Evolutionary conservation across 2,329 filamentous ascomycete species (phyloP).

Genomic region (Botryosphaeria dothidea): DNA sequence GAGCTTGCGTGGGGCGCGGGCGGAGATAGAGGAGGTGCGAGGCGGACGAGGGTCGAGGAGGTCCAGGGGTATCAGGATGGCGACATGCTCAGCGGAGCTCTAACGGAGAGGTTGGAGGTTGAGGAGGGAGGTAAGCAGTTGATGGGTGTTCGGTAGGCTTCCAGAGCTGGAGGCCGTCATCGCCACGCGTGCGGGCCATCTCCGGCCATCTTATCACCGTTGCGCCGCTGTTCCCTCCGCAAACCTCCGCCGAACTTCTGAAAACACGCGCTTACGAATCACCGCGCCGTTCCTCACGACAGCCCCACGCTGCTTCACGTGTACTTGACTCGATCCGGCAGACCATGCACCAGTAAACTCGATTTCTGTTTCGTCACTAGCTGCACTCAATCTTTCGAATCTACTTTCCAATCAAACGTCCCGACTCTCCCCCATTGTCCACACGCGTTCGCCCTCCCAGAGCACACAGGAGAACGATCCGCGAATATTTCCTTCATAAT

Average conservation of each 20-base stretch:
- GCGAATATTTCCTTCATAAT: too few relatives aligned
- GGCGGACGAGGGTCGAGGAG: too few relatives aligned
- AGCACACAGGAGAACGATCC: too few relatives aligned
- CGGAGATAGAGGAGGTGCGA: neutral
- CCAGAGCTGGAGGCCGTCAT: conserved; percentile 11
- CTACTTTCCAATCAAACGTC: too few relatives aligned
- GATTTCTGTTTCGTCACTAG: too few relatives aligned
- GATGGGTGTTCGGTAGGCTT: conserved; percentile 4
- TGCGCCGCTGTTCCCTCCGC: neutral
- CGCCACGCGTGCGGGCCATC: conserved; percentile 6
- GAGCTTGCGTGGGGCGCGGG: neutral
- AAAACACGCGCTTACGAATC: neutral
- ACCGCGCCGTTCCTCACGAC: neutral
- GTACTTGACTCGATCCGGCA: too few relatives aligned
- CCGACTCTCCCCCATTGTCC: too few relatives aligned
- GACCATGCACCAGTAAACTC: too few relatives aligned
- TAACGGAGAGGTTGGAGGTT: neutral
- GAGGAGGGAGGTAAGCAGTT: neutral
- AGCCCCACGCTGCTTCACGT: too few relatives aligned
- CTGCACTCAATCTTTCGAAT: too few relatives aligned
- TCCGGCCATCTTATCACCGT: conserved; percentile 10
- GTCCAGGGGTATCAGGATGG: neutral
- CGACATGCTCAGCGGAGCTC: neutral
- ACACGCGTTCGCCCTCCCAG: too few relatives aligned
- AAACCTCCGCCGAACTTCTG: neutral